Base-by-base conservation (phyloP, 2,329 filamentous ascomycete species). In the Thielaviopsis musarum region DNA sequence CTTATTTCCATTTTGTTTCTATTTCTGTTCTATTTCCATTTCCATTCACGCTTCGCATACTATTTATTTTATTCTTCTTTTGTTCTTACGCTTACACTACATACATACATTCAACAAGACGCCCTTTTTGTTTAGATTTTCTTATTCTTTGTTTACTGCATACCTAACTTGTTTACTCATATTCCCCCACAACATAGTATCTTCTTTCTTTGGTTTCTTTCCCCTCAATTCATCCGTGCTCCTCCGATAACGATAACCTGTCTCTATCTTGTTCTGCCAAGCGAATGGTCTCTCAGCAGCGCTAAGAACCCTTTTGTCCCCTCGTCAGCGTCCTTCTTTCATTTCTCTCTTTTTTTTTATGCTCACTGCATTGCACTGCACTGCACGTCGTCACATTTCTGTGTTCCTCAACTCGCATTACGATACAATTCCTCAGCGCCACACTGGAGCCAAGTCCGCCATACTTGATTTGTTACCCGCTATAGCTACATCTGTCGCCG, bases 1-100 rank as follows among this genome's bases (percentile, higher is more conserved):
- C 52, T 30, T 59, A 48, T 51, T 52, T 22, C 54, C 57, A 53
- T 63, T 52, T 52, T 48, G 38, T 22, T 38, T 57, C 49, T 56
- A 58, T 49, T 24, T 52, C 22, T n/a, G 10, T 52, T 59, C 34
- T 61, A 49, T 17, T 34, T 30, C 30, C 7, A 24, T 54, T 26
- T 53, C 38, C 17, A n/a, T 34, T 34, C n/a, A 28, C 26, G 19
- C 10, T 12, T 30, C 26, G 22, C 19, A 54, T 34, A 30, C 15
- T 54, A 19, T 54, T 34, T 34, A 10, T 48, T 24, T 10, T 45
- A 15, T 48, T 48, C 24, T n/a, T 17, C 45, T 15, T 24, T 21
- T 38, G 6, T 54, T 48, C 9, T 55, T 24, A 19, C 17, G 26
- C 19, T 9, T 19, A 5, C 34, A 12, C 3, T 45, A 45, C 38